Base-by-base conservation (phyloP, 257 asterid species). In the Mentha longifolia region DNA sequence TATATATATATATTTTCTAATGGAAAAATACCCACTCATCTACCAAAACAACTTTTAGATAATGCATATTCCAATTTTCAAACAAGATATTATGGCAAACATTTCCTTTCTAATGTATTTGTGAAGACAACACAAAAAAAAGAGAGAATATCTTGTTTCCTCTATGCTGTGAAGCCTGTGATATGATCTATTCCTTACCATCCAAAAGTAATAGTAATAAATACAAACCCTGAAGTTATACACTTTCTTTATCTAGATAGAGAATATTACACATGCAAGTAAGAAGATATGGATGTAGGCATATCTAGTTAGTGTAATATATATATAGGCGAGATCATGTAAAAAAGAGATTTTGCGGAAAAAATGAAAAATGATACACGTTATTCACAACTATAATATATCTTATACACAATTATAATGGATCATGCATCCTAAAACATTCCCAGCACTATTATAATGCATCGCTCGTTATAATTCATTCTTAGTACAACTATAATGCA, bases 41-140 rank as follows among this genome's bases (percentile, higher is more conserved):
- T 19, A n/a, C 16, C n/a, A 60, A 56, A 69, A 61, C 72, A 47
- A 49, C 83, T 80, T 80, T 72, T 37, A 65, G 74, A 76, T 68
- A 75, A 67, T 78, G 86, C 76, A 59, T 58, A 81, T 74, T 71
- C 81, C 67, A 58, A 41, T 71, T 70, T 55, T 69, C 51, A 63
- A 59, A 75, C 67, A 78, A 50, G 71, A 77, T 77, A 74, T 70
- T 41, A 73, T 59, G 75, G 30, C 61, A 52, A 62, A 41, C 52
- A 43, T 50, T 76, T 68, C 46, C 65, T 62, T 17, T 57, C 30
- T 5, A 39, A 65, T 22, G 45, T 25, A 45, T 63, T 39, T 61
- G 28, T 47, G 60, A 17, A 33, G 69, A 31, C 54, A 78, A 31
- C 56, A 49, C 15, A 45, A 63, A 69, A 52, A 39, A 56, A 56